Base-by-base conservation (phyloP, 495 filamentous ascomycete genomes). In the Parathielavia appendiculata region DNA sequence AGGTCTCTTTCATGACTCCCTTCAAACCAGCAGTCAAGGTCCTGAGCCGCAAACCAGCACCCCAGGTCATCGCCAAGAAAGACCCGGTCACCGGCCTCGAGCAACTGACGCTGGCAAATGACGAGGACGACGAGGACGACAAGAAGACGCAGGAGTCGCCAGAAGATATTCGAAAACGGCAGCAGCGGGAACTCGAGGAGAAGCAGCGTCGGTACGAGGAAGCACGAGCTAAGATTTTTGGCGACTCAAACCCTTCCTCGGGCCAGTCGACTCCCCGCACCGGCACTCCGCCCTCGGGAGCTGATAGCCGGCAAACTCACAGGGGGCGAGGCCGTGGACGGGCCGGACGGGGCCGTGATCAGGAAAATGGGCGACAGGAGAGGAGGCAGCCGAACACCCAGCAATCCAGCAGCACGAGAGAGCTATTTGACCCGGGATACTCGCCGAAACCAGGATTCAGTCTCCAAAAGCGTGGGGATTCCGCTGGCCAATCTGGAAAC, bases 121-220 rank as follows among this genome's bases (percentile, higher is more conserved):
- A 88, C 52, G 88, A 91, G 17, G 86, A 90, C 7, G 81, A 83
- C 13, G 73, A 91, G 14, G 79, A 82, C 17, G 69, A 71, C 20
- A 77, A 78, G 40, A 82, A 78, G 46, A 82, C 79, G n/a, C 77
- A 82, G 56, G 80, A 85, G 22, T 87, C 82, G 0, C 73, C 81
- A 6, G 88, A 90, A 55, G 87, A 96, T 73, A 81, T 88, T 35
- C 81, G 85, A 54, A 77, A 82, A 13, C 85, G 86, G 59, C 85
- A 90, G 38, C 79, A 89, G 71, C 78, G 80, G 51, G 89, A 95
- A 62, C 78, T 81, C 5, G 91, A 95, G 64, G 91, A 95, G 72
- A 95, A 91, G 76, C 86, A 92, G 73, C 84, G 84, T 49, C 88
- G 86, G 49, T 96, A 96, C 68, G 86, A 92, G 53, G 91, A 95